Percentiles rank a stretch among this genome's conserved stretches.
phyloP scores from a whole-genome alignment of 2,329 filamentous ascomycete species.

The Penicillium decumbens region DNA sequence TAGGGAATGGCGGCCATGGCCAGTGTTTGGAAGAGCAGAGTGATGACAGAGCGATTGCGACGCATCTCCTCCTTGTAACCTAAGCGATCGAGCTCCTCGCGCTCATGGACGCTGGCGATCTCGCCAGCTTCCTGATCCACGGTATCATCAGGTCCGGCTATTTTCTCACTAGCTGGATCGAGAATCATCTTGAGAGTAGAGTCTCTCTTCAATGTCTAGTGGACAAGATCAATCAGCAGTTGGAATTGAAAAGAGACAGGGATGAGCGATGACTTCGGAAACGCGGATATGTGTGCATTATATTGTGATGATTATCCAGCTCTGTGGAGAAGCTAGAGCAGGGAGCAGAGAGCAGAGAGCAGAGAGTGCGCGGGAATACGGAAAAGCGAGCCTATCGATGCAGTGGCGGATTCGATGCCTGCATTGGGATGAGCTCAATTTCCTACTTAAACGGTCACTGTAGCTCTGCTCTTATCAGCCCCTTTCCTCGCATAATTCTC shows the following conservation, averaged over 20 bases:
- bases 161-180: constrained; percentile 5
- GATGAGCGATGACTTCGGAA: neutral
- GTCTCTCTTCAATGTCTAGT: neutral
- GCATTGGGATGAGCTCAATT: neutral
- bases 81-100: constrained; percentile 39
- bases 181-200: neutral
- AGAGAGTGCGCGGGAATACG: neutral
- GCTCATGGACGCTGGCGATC: constrained; percentile 24
- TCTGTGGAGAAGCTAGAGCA: neutral
- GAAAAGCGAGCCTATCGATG: neutral
- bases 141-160: neutral
- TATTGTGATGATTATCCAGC: neutral
- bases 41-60: constrained; percentile 57
- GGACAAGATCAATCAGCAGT: neutral
- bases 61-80: constrained; percentile 57
- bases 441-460: neutral
- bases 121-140: constrained; percentile 16
- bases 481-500: neutral
- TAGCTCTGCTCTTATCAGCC: neutral
- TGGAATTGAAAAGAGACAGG: neutral
- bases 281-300: neutral
- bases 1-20: constrained; percentile 59
- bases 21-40: constrained; percentile 57
- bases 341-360: neutral
- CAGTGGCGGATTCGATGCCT: constrained; percentile 1